Conservation (phyloP, 768 basidiomycete genomes). For the Trametes cinnabarina region DNA sequence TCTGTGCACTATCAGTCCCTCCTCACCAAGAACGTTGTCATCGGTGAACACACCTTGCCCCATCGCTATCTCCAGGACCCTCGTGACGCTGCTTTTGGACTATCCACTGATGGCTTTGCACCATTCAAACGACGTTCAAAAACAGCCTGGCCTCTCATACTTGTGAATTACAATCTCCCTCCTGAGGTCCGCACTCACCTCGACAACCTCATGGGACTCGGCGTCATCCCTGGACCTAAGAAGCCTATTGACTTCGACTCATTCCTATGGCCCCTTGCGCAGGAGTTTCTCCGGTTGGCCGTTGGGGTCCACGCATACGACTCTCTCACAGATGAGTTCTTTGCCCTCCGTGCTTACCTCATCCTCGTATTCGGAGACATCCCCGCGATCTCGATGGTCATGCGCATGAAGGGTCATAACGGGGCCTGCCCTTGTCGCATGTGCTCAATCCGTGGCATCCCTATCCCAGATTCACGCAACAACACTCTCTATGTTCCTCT, state of each 20-base stretch:
- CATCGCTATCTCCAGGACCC: constrained; percentile 35
- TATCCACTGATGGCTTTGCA: constrained; percentile 43
- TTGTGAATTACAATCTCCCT: constrained; percentile 43
- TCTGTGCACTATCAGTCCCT: constrained; percentile 31
- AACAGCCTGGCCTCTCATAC: constrained; percentile 40
- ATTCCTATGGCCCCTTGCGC: constrained; percentile 36
- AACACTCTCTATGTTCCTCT: constrained; percentile 33
- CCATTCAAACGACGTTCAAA: constrained; percentile 33
- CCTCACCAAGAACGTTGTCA: constrained; percentile 20
- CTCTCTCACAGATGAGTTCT: constrained; percentile 22
- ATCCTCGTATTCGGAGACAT: constrained; percentile 35
- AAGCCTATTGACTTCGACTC: constrained; percentile 41
- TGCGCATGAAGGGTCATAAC: constrained; percentile 45
- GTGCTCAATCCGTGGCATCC: constrained; percentile 36
- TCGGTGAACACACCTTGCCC: constrained; percentile 24
- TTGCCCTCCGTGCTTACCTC: constrained; percentile 32
- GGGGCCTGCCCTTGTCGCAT: constrained; percentile 35
- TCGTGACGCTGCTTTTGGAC: constrained; percentile 40
- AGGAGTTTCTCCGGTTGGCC: constrained; percentile 36
- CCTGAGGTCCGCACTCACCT: constrained; percentile 38
- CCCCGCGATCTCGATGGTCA: constrained; percentile 29
- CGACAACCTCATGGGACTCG: constrained; percentile 37
- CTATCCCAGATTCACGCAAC: constrained; percentile 4
- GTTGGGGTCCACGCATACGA: constrained; percentile 39
- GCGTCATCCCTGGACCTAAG: constrained; percentile 46